phyloP scores from a whole-genome alignment of 208 protist genomes.

The Trypanosoma theileri region DNA sequence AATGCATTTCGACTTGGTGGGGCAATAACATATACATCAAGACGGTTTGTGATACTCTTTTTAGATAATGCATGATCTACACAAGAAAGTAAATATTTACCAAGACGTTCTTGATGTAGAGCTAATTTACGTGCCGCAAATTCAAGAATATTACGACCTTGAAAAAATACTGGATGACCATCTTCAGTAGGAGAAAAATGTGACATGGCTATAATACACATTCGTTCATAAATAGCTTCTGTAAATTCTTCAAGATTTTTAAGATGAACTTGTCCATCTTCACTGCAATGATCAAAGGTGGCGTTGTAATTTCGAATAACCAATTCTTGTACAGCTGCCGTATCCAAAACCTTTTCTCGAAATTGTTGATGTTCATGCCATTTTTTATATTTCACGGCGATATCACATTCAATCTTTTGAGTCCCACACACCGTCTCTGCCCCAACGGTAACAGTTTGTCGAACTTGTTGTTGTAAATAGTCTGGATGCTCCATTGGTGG shows the following conservation, averaged over 20 bases:
- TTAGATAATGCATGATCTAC: constrained; percentile 20
- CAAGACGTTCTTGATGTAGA: constrained; percentile 10
- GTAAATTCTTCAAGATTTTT: constrained; percentile 61
- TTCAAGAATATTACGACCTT: constrained; percentile 14
- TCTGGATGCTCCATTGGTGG: constrained; percentile 69
- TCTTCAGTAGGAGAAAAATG: constrained; percentile 30
- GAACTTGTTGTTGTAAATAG: constrained; percentile 20
- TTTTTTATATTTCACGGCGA: constrained; percentile 49
- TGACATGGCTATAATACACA: constrained; percentile 39
- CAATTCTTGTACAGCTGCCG: constrained; percentile 43
- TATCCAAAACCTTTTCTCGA: constrained; percentile 35
- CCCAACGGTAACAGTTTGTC: constrained; percentile 19
- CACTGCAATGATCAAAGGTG: constrained; percentile 49
- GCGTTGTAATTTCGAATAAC: constrained; percentile 64
- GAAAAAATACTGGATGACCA: constrained; percentile 25
- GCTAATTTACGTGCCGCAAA: constrained; percentile 6
- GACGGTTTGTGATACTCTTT: constrained; percentile 66
- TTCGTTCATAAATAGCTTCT: constrained; percentile 52
- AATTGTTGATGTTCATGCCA: constrained; percentile 66
- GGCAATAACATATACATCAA: constrained; percentile 71
- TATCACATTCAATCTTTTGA: constrained; percentile 30
- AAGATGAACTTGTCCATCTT: constrained; percentile 51
- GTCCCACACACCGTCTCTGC: constrained; percentile 16
- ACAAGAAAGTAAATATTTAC: constrained; percentile 11
- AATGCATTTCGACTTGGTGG: constrained; percentile 79